Conservation (phyloP, 1,284 basidiomycete species). For the Malassezia japonica region DNA sequence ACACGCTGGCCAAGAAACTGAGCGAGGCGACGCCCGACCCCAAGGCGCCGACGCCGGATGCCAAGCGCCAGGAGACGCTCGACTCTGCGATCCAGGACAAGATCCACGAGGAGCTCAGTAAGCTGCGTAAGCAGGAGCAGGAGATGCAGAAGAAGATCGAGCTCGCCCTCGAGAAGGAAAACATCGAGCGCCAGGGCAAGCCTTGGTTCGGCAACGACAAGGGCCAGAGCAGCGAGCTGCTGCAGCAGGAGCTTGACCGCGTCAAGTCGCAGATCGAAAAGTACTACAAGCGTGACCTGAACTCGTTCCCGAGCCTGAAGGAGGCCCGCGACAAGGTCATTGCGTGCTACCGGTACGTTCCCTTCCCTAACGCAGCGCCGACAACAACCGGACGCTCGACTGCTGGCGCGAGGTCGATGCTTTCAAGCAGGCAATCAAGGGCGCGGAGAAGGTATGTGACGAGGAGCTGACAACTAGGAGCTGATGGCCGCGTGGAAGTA, state of each 20-base stretch:
- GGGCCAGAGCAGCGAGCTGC: slow-evolving; percentile 33
- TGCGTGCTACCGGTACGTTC: slow-evolving; percentile 63
- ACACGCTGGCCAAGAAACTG: slow-evolving; percentile 27
- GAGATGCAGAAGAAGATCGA: slow-evolving; percentile 37
- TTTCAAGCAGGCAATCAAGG: slow-evolving; percentile 63
- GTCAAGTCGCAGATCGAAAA: slow-evolving; percentile 59
- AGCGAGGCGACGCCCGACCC: slow-evolving; percentile 23
- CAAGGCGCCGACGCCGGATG: slow-evolving; percentile 21
- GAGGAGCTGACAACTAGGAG: not conserved
- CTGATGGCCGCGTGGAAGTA: slow-evolving; percentile 14
- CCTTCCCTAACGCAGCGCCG: slow-evolving; percentile 52
- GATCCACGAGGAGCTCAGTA: slow-evolving; percentile 37
- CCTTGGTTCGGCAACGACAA: slow-evolving; percentile 22
- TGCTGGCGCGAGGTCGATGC: slow-evolving; percentile 67
- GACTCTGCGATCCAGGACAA: slow-evolving; percentile 37
- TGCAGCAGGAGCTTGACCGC: slow-evolving; percentile 37
- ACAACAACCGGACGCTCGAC: slow-evolving; percentile 58
- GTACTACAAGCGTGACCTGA: slow-evolving; percentile 57
- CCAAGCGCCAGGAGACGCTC: slow-evolving; percentile 27
- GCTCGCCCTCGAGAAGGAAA: slow-evolving; percentile 41
- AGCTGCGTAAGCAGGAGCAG: slow-evolving; percentile 37
- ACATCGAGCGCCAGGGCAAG: slow-evolving; percentile 30
- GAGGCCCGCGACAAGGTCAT: slow-evolving; percentile 57
- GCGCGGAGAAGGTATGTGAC: slow-evolving; percentile 56
- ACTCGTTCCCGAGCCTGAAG: slow-evolving; percentile 57